Evolutionary conservation across 306 rosid genomes (phyloP).

Genomic region (Vigna radiata): DNA sequence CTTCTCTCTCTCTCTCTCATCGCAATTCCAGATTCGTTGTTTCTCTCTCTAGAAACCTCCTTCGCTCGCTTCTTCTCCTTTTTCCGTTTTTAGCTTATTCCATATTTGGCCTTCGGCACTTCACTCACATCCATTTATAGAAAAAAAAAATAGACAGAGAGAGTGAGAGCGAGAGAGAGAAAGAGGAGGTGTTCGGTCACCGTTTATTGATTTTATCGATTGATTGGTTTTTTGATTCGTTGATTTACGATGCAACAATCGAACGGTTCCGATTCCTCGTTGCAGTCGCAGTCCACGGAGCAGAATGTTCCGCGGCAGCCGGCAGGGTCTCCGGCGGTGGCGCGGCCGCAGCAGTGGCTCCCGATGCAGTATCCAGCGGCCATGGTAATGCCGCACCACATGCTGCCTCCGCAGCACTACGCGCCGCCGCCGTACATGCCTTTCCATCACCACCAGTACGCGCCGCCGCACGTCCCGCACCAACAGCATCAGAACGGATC

Average conservation of each 20-base stretch:
- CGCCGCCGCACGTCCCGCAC: constrained; percentile 31
- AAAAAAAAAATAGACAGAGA: background rate
- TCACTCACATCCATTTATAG: constrained; percentile 2
- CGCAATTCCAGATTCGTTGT: constrained; percentile 43
- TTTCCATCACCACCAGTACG: constrained; percentile 43
- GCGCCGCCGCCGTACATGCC: constrained; percentile 62
- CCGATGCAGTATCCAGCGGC: constrained; percentile 95
- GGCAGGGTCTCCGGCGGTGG: constrained; percentile 40
- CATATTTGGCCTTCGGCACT: constrained; percentile 28
- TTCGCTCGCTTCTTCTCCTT: background rate
- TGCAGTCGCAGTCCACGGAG: constrained; percentile 32
- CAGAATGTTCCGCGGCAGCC: constrained; percentile 48
- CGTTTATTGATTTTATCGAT: background rate
- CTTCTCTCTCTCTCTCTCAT: constrained; percentile 34
- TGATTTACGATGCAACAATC: constrained; percentile 76
- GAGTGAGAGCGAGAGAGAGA: background rate
- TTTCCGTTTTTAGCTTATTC: constrained; percentile 7
- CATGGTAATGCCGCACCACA: constrained; percentile 96
- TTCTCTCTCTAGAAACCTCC: constrained; percentile 45
- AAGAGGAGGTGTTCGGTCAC: background rate
- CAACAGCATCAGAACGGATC: constrained; percentile 69
- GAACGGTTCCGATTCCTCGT: constrained; percentile 76
- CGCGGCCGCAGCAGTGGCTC: constrained; percentile 71
- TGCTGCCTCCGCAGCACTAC: constrained; percentile 88
- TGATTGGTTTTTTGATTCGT: background rate